A percentile compares a stretch with the other conserved stretches of the same genome.
Evolutionary conservation across 805 yeast genomes (phyloP).

Genomic region (Clavispora santaluciae): DNA sequence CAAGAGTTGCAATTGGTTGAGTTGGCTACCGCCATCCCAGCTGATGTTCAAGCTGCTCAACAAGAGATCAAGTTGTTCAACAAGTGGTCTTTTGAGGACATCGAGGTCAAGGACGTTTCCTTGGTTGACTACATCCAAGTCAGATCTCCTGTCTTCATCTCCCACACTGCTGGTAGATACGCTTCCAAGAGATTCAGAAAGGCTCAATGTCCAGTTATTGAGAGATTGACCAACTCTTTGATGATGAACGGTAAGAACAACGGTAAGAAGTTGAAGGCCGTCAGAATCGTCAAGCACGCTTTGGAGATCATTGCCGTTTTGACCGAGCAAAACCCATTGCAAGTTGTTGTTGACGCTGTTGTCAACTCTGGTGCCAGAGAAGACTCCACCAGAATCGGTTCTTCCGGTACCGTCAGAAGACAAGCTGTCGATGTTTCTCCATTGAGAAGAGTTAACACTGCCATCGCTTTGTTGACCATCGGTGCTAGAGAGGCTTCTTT

Average conservation of each 20-base stretch:
- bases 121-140: constrained; percentile 97
- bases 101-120: constrained; percentile 96
- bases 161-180: constrained; percentile 99
- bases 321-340: constrained; percentile 99
- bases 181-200: constrained; percentile 99
- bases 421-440: constrained; percentile 99
- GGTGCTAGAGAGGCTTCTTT: constrained; percentile 99
- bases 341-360: constrained; percentile 97
- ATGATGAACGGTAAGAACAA: constrained; percentile 99
- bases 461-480: constrained; percentile 93
- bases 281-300: constrained; percentile 99
- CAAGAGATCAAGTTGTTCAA: constrained; percentile 96
- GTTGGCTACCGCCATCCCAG: constrained; percentile 95
- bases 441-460: constrained; percentile 99
- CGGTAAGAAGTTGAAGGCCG: constrained; percentile 99
- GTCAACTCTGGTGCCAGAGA: constrained; percentile 99
- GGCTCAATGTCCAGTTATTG: constrained; percentile 99
- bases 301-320: constrained; percentile 95
- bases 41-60: constrained; percentile 93
- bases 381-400: constrained; percentile 99
- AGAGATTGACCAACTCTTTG: constrained; percentile 98
- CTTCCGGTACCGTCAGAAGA: constrained; percentile 99
- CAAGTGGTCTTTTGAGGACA: constrained; percentile 99
- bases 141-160: constrained; percentile 94
- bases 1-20: constrained; percentile 79